Evolutionary conservation across 2,329 filamentous ascomycete genomes (phyloP), one percentile per base, ranked within the genome.

Genomic region (Onygenales sp.): DNA sequence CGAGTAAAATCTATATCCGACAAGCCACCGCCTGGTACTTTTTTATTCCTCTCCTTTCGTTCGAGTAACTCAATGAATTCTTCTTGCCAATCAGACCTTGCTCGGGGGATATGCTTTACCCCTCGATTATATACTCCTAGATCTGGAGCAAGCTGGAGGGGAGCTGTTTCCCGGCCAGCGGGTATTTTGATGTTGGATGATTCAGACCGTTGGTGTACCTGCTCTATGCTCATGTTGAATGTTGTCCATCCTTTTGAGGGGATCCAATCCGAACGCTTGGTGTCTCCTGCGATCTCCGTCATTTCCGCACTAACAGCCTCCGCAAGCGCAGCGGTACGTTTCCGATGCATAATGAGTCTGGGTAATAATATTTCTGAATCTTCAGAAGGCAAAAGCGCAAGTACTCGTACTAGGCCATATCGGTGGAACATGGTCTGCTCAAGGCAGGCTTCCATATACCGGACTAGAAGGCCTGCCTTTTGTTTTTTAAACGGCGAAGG

Each of bases 351-450:
- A 2, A 86, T 64, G 2, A 73, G 71, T 51, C 79, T 79, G 0
- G 91, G 86, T 7, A 95, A 55, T 1, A 88, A 59, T 1, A 67
- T 57, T 6, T 69, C 62, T 58, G 82, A 82, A 53, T 89, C 85
- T 0, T 79, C 73, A 43, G 84, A 74, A 1, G 80, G 77, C 3
- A 84, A 63, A 84, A 90, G 91, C 41, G 91, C 65, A 1, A 97
- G 76, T 75, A 92, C 85, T 48, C 90, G 83, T 2, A 95, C 84
- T 14, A 84, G 78, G 2, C 92, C 92, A 64, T 89, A 91, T 32
- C 76, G 75, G 61, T 95, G 86, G 60, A 94, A 81, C 0, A 85
- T 74, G 0, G 74, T 69, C 49, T 81, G 75, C 2, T 75, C 72
- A 56, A 81, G 76, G 52, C 87, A 80, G 50, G 78, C 43, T 69